Evolutionary conservation across 129 eudicot species (phyloP).

Genomic region (Logfia minima): DNA sequence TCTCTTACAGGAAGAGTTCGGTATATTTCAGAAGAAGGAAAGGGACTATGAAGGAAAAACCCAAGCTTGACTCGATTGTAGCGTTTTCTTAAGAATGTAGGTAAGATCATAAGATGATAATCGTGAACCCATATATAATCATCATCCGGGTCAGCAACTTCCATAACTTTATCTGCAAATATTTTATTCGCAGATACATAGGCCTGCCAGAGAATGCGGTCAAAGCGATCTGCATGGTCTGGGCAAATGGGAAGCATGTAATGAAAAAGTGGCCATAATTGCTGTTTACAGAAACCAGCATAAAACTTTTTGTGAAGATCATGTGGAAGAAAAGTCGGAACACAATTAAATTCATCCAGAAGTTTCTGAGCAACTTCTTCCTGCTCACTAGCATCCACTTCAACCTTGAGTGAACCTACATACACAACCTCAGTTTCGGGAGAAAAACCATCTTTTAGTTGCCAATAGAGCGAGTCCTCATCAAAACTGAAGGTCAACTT

Average conservation of each 20-base stretch:
- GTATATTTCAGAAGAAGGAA: conserved; percentile 83
- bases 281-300: conserved; percentile 84
- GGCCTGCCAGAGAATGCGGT: conserved; percentile 78
- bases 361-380: conserved; percentile 78
- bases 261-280: conserved; percentile 87
- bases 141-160: conserved; percentile 74
- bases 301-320: conserved; percentile 68
- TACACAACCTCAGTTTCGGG: conserved; percentile 67
- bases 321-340: conserved; percentile 76
- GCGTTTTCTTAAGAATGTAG: conserved; percentile 67
- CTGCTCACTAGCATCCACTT: conserved; percentile 62
- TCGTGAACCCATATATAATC: conserved; percentile 89
- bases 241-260: conserved; percentile 89
- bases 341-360: conserved; percentile 81
- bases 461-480: conserved; percentile 63
- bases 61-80: conserved; percentile 71
- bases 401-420: conserved; percentile 79
- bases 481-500: conserved; percentile 70
- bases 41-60: conserved; percentile 85
- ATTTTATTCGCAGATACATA: conserved; percentile 76
- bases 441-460: conserved; percentile 70
- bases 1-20: conserved; percentile 79
- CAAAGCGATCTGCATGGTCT: conserved; percentile 78
- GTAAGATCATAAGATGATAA: conserved; percentile 88
- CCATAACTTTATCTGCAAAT: conserved; percentile 81